phyloP scores from a whole-genome alignment of 2,329 filamentous ascomycete species.

The Trichoderma guizhouense region DNA sequence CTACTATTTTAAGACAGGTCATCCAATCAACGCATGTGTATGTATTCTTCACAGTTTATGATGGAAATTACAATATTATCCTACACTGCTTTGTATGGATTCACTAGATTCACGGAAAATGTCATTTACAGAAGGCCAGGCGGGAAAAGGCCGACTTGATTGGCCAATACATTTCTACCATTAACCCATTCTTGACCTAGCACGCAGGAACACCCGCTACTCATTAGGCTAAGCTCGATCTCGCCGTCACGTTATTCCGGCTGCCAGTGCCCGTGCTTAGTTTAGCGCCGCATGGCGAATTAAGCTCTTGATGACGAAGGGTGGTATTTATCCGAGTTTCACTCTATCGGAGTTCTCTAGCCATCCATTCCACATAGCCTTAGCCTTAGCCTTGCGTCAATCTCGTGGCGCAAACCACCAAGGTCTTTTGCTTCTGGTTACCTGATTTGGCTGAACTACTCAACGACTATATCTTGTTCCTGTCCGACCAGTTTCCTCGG shows the following conservation, averaged over 20 bases:
- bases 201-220: not conserved
- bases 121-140: not conserved
- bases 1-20: not conserved
- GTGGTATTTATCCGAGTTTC: conserved; percentile 14
- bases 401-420: conserved; percentile 4
- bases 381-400: conserved; percentile 7
- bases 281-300: not conserved
- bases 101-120: not conserved
- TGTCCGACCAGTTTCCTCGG: conserved; percentile 28
- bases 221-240: not conserved
- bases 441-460: conserved; percentile 6
- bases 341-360: conserved; percentile 3
- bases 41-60: not conserved
- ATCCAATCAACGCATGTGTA: not conserved
- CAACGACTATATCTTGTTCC: not conserved
- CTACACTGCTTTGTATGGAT: not conserved
- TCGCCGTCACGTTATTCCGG: conserved; percentile 13
- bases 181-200: not conserved
- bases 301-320: conserved; percentile 9
- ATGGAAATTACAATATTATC: not conserved
- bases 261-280: not conserved
- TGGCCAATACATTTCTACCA: not conserved
- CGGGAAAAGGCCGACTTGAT: not conserved
- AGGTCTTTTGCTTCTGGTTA: conserved; percentile 8
- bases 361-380: conserved; percentile 5